Base-by-base conservation (phyloP, 179 eudicot species). In the Corrigiola litoralis region DNA sequence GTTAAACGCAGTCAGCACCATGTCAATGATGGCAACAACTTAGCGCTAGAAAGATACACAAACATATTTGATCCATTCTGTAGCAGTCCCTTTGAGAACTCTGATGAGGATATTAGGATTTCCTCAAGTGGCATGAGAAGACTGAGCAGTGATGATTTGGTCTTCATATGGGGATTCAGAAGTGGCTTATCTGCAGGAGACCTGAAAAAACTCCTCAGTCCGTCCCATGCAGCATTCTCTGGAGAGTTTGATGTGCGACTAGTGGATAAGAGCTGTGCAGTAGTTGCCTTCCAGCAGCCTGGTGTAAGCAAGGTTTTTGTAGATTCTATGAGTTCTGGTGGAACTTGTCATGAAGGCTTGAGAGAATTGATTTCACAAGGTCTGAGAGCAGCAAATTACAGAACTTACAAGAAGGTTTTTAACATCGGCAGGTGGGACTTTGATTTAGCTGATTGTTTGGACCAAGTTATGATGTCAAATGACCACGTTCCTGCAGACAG, bases 161-260 rank as follows among this genome's bases (percentile, higher is more conserved):
- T 85, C 47, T 91, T 95, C 81, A 38, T 95, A 63, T 95, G 99
- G 99, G 99, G 99, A 38, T 86, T 95, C 32, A 70, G 79, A 67
- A 32, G 61, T 14, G 92, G 86, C 14, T 71, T 50, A 23, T 76
- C 96, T 13, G 79, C 75, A 9, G 62, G 70, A 65, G 80, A 68
- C 67, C 84, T 95, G 32, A 81, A 76, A 72, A 70, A 60, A 60
- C 79, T 79, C 38, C 86, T 95, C 51, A 31, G 48, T 49, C 69
- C 65, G 32, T 76, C 84, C 54, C 88, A 85, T 29, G 81, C 75
- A 50, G 79, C 66, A 8, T 85, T 88, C 63, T 70, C 87, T 14
- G 81, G 72, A 69, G 88, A 85, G 41, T 86, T 94, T 75, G 95
- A 85, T 66, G 77, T 95, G 31, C 79, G 75, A 50, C 56, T 91